Evolutionary conservation across 1,139 yeast genomes (phyloP), one percentile per base, ranked within the genome.

Genomic region (Debaryomyces udenii): DNA sequence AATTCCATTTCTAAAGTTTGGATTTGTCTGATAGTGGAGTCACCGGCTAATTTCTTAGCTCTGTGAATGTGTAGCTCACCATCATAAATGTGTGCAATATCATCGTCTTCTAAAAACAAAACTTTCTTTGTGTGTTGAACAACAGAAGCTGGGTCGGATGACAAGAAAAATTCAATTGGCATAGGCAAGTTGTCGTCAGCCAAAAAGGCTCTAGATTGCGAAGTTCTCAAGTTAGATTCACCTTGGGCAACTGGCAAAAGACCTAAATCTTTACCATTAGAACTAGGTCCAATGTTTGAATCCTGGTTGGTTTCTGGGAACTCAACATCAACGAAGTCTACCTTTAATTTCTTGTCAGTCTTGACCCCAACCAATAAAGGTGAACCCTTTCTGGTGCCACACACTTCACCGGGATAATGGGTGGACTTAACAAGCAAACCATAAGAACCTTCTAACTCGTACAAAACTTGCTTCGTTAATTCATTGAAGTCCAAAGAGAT

Each of bases 31-130:
- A 90, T 88, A 47, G 96, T 84, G 27, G 96, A 83, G 57, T 87
- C 94, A 53, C 96, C 96, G 27, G 84, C 94, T 50, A 83, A 87
- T 62, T 86, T 88, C 64, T 90, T 84, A 45, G 96, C 96, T 66
- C 99, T 86, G 71, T 94, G 99, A 54, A 94, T 94, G 67, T 93
- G 99, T 63, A 94, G 79, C 72, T 93, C 99, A 64, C 99, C 99
- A 59, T 91, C 96, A 65, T 87, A 89, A 53, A 94, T 90, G 65
- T 94, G 99, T 32, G 98, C 99, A 64, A 94, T 90, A 68, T 94
- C 99, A 60, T 94, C 97, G 66, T 94, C 99, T 73, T 93, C 98
- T 59, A 94, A 78, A 69, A 87, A 93, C 56, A 94, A 78, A 27
- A 94, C 99, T 70, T 93, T 93, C 72, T 91, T 91, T 56, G 99